Percentiles rank a stretch among this genome's conserved stretches.
These are phyloP conservation scores for Yueomyces sp. DNA, from an alignment of 1,139 yeast species.

Conservation along the genomic window DNA sequence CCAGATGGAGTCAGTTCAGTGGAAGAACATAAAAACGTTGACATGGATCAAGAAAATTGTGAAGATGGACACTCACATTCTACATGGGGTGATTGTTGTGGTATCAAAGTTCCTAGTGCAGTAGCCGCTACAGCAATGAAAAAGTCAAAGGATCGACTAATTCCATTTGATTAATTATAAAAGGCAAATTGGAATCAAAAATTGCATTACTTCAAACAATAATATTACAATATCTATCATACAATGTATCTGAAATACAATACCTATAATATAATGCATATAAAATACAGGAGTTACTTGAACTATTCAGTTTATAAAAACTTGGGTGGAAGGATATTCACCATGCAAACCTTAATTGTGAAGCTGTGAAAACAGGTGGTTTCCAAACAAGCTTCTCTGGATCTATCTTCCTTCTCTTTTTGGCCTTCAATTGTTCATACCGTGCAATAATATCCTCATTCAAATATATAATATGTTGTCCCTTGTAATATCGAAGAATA, in stretches of 20 bases:
- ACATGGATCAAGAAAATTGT: constrained; percentile 23
- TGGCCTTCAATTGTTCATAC: constrained; percentile 61
- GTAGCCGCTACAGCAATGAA: constrained; percentile 63
- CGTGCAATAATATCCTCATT: constrained; percentile 73
- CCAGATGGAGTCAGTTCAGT: constrained; percentile 52
- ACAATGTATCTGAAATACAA: no score
- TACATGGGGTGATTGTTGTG: constrained; percentile 98
- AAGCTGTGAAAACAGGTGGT: constrained; percentile 94
- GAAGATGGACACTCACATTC: constrained; percentile 31
- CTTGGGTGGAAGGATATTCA: constrained; percentile 20
- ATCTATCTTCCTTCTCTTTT: constrained; percentile 69
- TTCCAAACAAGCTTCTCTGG: constrained; percentile 72
- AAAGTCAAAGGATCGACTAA: constrained; percentile 26
- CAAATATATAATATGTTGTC: constrained; percentile 86
- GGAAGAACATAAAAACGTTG: constrained; percentile 22
- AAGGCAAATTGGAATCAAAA: no score
- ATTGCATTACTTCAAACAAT: no score
- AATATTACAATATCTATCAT: no score
- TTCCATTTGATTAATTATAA: constrained; percentile 58
- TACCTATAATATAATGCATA: no score
- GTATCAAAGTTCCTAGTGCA: constrained; percentile 91
- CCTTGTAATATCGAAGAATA: constrained; percentile 83
- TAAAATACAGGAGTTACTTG: background rate
- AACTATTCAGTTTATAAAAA: background rate
- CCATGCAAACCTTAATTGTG: constrained; percentile 94